Percentiles rank a stretch among this genome's conserved stretches.
These are phyloP conservation scores for Stemphylium vesicarium DNA, from an alignment of 2,329 filamentous ascomycete genomes.

Conservation along the genomic window DNA sequence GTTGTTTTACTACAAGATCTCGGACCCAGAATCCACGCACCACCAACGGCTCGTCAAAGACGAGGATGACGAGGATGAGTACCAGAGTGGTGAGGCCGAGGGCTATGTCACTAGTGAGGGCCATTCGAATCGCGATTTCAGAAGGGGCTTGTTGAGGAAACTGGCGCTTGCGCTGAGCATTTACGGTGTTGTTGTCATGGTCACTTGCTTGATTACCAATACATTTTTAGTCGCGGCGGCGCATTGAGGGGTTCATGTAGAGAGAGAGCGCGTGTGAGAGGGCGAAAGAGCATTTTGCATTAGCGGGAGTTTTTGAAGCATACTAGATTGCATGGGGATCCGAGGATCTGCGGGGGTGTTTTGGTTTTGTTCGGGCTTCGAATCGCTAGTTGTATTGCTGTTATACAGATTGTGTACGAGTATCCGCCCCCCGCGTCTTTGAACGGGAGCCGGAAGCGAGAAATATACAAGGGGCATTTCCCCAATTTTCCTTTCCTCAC, in stretches of 20 bases:
- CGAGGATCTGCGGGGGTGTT: not conserved
- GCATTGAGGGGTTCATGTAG: slow-evolving; percentile 53
- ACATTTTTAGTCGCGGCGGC: slow-evolving; percentile 72
- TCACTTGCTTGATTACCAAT: slow-evolving; percentile 84
- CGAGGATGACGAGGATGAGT: slow-evolving; percentile 81
- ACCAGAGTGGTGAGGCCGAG: slow-evolving; percentile 61
- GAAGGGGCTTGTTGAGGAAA: slow-evolving; percentile 69
- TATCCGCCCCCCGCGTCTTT: not conserved
- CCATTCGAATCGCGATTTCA: slow-evolving; percentile 68
- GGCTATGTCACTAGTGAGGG: slow-evolving; percentile 46
- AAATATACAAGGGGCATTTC: not conserved
- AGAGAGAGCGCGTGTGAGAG: too few species aligned
- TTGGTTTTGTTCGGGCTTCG: not conserved
- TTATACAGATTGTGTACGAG: not conserved
- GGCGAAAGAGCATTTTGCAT: not conserved
- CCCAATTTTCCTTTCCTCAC: not conserved
- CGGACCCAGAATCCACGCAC: slow-evolving; percentile 81
- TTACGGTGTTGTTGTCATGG: slow-evolving; percentile 89
- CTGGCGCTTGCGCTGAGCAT: slow-evolving; percentile 76
- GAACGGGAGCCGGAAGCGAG: not conserved
- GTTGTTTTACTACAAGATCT: slow-evolving; percentile 98
- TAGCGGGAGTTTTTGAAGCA: slow-evolving; percentile 6
- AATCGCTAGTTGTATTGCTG: too few species aligned
- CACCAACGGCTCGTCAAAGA: slow-evolving; percentile 90
- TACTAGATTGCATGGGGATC: not conserved